Percentiles rank a stretch among this genome's conserved stretches.
Conservation (phyloP, 2,329 filamentous ascomycete genomes). For the Leptodontidium sp. region DNA sequence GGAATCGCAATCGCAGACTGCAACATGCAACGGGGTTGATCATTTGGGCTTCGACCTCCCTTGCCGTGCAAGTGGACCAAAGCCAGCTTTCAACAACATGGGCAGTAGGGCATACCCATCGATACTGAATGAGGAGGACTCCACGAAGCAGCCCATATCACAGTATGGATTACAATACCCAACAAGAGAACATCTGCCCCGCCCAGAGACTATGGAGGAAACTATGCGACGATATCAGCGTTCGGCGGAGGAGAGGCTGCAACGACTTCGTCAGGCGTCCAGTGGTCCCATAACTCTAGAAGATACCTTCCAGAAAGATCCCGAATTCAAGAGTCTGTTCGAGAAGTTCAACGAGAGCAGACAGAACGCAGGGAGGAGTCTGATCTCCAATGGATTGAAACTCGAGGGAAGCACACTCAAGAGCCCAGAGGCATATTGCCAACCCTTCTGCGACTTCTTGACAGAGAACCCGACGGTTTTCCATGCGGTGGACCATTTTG, state of each 20-base stretch:
- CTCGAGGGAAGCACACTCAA: conserved; percentile 34
- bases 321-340: conserved; percentile 34
- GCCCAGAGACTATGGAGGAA: conserved; percentile 2
- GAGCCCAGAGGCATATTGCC: conserved; percentile 71
- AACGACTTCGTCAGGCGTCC: background rate
- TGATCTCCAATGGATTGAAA: conserved; percentile 29
- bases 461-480: conserved; percentile 92
- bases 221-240: background rate
- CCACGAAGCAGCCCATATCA: background rate
- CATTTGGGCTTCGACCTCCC: no score
- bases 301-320: conserved; percentile 7
- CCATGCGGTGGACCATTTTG: conserved; percentile 84
- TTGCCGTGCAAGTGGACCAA: no score
- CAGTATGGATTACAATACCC: background rate
- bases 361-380: conserved; percentile 19
- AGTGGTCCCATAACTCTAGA: conserved; percentile 5
- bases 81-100: background rate
- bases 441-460: conserved; percentile 89
- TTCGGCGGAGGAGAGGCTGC: background rate
- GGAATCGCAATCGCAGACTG: background rate
- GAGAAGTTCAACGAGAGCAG: conserved; percentile 36
- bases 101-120: background rate
- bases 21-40: background rate
- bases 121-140: background rate
- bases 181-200: background rate